These are phyloP conservation scores for Onygena corvina DNA, from an alignment of 2,329 filamentous ascomycete genomes.

Conservation along the genomic window DNA sequence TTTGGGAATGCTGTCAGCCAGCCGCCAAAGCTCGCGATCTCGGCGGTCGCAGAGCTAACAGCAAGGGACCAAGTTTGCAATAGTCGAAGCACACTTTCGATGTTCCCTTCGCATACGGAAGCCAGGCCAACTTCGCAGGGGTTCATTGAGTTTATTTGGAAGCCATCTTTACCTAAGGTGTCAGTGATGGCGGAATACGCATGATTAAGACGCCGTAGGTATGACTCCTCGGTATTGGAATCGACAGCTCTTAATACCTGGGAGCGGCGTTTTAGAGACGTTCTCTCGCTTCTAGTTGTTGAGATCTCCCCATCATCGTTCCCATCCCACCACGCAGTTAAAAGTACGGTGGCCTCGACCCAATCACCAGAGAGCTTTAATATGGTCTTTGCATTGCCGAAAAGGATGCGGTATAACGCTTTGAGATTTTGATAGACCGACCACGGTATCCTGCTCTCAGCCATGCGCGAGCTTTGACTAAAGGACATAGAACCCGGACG, in stretches of 20 bases:
- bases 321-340: conserved; percentile 89
- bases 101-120: conserved; percentile 69
- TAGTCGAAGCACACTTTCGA: conserved; percentile 62
- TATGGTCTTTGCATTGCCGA: conserved; percentile 65
- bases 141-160: conserved; percentile 64
- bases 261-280: conserved; percentile 16
- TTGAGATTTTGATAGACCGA: conserved; percentile 76
- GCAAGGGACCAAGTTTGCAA: conserved; percentile 70
- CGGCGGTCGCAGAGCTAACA: conserved; percentile 63
- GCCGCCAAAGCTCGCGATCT: conserved; percentile 68
- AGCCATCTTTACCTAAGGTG: conserved; percentile 49
- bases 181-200: conserved; percentile 56
- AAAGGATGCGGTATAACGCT: conserved; percentile 65
- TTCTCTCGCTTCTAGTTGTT: conserved; percentile 17
- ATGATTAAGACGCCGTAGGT: conserved; percentile 59
- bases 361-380: conserved; percentile 72
- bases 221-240: conserved; percentile 50
- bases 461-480: conserved; percentile 55
- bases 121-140: conserved; percentile 70
- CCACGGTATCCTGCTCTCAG: conserved; percentile 80
- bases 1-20: conserved; percentile 59
- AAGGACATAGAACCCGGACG: conserved; percentile 48
- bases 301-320: conserved; percentile 44
- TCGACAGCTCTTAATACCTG: conserved; percentile 35
- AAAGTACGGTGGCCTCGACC: conserved; percentile 73